A percentile compares a stretch with the other conserved stretches of the same genome.
Evolutionary conservation across 306 rosid species (phyloP).

Genomic region (Neltuma alba): DNA sequence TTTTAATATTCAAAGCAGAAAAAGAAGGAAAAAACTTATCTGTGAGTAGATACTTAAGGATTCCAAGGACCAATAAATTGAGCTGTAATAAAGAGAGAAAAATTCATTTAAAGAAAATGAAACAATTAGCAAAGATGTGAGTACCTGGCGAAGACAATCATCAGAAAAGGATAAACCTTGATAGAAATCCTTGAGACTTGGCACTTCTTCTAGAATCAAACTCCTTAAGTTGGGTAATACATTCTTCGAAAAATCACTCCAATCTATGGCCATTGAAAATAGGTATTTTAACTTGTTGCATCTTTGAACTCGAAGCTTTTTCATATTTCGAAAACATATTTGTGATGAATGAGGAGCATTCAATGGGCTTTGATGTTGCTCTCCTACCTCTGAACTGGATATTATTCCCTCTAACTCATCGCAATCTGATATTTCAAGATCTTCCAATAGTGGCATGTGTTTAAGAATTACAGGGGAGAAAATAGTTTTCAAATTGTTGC

Average conservation of each 20-base stretch:
- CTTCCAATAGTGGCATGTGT: neutral
- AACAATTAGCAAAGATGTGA: neutral
- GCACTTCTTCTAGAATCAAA: neutral
- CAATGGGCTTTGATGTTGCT: neutral
- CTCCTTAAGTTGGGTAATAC: neutral
- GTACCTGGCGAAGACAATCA: neutral
- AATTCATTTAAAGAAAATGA: neutral
- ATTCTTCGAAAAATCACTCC: neutral
- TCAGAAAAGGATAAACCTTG: neutral
- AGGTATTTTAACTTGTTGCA: neutral
- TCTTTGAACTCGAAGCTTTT: neutral
- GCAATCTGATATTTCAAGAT: neutral
- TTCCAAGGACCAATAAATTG: neutral
- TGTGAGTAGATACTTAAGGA: neutral
- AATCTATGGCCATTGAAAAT: neutral
- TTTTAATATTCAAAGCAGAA: too few species aligned
- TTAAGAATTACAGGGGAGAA: neutral
- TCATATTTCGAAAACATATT: neutral
- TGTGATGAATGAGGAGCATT: neutral
- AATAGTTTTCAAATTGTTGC: neutral
- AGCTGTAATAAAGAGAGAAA: too few species aligned
- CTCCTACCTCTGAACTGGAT: neutral
- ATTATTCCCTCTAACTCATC: neutral
- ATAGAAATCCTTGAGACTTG: neutral
- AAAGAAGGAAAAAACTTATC: too few species aligned